phyloP scores from a whole-genome alignment of 148 eudicot genomes.

The Silene latifolia region DNA sequence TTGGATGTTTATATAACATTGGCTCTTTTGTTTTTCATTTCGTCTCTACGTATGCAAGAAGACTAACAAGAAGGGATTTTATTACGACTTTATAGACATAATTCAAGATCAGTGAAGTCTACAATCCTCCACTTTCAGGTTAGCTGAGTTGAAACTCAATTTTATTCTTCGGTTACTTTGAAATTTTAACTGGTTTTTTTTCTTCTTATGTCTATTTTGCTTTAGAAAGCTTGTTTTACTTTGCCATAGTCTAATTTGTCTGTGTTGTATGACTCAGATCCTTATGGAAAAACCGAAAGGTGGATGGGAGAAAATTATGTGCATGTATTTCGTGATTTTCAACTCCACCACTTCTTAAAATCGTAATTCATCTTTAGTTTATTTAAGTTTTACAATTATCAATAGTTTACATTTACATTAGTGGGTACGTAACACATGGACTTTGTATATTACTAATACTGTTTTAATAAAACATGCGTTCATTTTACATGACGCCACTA shows the following conservation, averaged over 20 bases:
- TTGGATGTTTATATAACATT: not conserved
- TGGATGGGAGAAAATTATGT: not conserved
- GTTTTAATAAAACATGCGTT: no score
- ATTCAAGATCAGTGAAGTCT: conserved; percentile 74
- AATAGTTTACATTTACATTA: no score
- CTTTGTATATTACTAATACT: no score
- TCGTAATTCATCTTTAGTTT: no score
- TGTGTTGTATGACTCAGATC: not conserved
- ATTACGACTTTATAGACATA: conserved; percentile 69
- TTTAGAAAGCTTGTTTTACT: not conserved
- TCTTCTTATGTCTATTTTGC: not conserved
- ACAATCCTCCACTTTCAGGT: conserved; percentile 93
- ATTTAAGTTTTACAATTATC: no score
- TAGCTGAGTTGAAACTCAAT: not conserved
- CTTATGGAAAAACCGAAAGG: not conserved
- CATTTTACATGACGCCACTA: no score
- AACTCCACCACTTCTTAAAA: no score
- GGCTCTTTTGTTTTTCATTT: not conserved
- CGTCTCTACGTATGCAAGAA: conserved; percentile 49
- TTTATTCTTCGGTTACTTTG: not conserved
- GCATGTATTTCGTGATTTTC: not conserved
- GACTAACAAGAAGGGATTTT: conserved; percentile 50
- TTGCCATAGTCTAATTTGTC: not conserved
- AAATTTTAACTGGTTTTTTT: not conserved
- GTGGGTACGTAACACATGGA: no score